Evolutionary conservation across 805 yeast species (phyloP), one percentile per base, ranked within the genome.

Genomic region (Starmera pachycereana): DNA sequence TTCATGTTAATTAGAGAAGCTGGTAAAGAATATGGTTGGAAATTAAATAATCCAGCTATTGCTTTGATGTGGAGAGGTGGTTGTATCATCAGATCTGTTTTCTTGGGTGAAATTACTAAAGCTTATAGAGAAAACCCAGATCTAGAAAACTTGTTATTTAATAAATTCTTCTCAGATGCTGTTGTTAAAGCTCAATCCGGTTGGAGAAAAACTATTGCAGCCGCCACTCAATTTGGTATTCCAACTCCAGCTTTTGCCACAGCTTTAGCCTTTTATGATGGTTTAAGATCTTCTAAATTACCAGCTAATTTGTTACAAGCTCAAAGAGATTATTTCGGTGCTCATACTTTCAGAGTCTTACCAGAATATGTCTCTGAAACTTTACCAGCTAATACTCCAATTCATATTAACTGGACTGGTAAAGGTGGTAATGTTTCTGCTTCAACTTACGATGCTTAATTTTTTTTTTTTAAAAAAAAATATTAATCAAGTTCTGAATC

Each of bases 61-160:
- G 97, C 97, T 55, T 78, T 92, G 60, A 90, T 90, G 97, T 90
- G 98, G 98, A 82, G 98, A 78, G 98, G 98, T 74, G 98, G 98
- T 58, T 90, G 98, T 78, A 90, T 90, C 68, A 90, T 90, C 71
- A 86, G 97, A 78, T 90, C 98, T 43, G 97, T 90, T 51, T 90
- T 90, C 84, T 75, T 90, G 62, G 97, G 81, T 61, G 97, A 90
- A 69, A 90, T 90, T 71, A 90, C 98, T 53, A 66, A 86, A 63
- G 98, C 98, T 53, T 90, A 81, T 83, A 85, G 92, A 71, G 78
- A 82, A 65, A 73, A 81, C 73, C 95, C 96, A 65, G 81, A 88
- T 52, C 74, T 90, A 61, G 96, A 89, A 75, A 89, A 89, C 82
- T 74, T 90, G 71, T 73, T 90, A 65, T 89, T 90, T 83, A 80